Conservation (phyloP, 2,329 filamentous ascomycete species). For the Escovopsis weberi region DNA sequence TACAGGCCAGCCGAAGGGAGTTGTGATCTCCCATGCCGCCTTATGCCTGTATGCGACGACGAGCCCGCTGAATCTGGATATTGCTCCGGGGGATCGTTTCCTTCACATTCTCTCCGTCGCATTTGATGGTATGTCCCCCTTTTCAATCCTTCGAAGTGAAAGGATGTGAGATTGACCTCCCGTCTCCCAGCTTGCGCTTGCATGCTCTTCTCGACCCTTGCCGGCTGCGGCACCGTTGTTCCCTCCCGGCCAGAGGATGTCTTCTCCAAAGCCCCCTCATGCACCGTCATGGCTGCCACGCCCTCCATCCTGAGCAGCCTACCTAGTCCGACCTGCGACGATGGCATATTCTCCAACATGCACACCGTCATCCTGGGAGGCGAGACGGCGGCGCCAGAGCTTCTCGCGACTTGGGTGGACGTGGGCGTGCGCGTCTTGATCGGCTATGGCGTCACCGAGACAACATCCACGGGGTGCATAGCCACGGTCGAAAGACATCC, state of each 20-base stretch:
- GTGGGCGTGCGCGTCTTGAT: slow-evolving; percentile 1
- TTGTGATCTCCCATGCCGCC: slow-evolving; percentile 3
- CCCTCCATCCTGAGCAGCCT: slow-evolving; percentile 1
- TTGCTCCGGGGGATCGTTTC: slow-evolving; percentile 1
- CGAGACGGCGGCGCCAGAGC: slow-evolving; percentile 1
- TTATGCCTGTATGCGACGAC: slow-evolving; percentile 3
- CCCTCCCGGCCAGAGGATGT: slow-evolving; percentile 2
- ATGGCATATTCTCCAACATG: background rate
- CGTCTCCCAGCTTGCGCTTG: slow-evolving; percentile 2
- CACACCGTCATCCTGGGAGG: slow-evolving; percentile 4
- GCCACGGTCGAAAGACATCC: slow-evolving; percentile 1
- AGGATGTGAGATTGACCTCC: background rate
- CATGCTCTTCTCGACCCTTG: slow-evolving; percentile 4
- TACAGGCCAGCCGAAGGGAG: slow-evolving; percentile 2
- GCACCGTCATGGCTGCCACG: slow-evolving; percentile 3
- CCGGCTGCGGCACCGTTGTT: slow-evolving; percentile 2
- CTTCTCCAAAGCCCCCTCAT: slow-evolving; percentile 2
- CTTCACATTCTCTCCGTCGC: slow-evolving; percentile 4
- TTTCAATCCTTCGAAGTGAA: background rate
- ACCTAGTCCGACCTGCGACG: background rate
- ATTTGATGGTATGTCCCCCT: slow-evolving; percentile 1
- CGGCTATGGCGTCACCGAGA: slow-evolving; percentile 4
- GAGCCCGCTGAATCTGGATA: slow-evolving; percentile 3
- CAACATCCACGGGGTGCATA: slow-evolving; percentile 3
- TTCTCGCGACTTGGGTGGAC: slow-evolving; percentile 1